Base-by-base conservation (phyloP, 306 rosid genomes). In the Trichosanthes truncata region DNA sequence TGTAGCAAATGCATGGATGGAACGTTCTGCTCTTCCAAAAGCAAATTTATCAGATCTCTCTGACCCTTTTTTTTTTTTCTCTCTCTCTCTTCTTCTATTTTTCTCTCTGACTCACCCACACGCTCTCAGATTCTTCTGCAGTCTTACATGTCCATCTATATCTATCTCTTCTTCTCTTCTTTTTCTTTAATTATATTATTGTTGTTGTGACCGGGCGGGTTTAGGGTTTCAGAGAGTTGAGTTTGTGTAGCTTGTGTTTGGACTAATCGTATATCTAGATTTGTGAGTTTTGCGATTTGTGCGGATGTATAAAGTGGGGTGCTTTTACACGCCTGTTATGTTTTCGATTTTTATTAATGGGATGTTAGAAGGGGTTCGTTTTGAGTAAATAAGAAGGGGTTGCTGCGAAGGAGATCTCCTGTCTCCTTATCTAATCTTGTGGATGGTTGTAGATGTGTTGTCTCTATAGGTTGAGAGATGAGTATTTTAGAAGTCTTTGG, bases 1-100 rank as follows among this genome's bases (percentile, higher is more conserved):
- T 17, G 66, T 67, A 31, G 33, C 35, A 9, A 71, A 66, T 88
- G 91, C 89, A 88, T 88, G 91, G 91, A 86, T 86, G 87, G 91
- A 88, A 88, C 88, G 87, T 88, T 88, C 88, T 73, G 73, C 85
- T 81, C 55, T 83, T 79, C 78, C 51, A 82, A 82, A 83, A 87
- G 80, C 78, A 83, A 74, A 9, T 81, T 77, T 49, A 81, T 74
- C 87, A 82, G 80, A 78, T 63, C 86, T 83, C 51, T 84, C 87
- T 84, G 80, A 76, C 75, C 66, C 20, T 18, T 38, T 66, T 9
- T 17, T 2, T 29, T 13, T 31, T 2, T 14, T 31, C 0, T 61
- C 13, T 67, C 33, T 38, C 2, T 67, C 4, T n/a, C 15, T 0
- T 9, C 5, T 21, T 41, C 14, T 5, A 0, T 41, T 0, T 68